Percentiles rank a stretch among this genome's conserved stretches.
phyloP scores from a whole-genome alignment of 2,329 filamentous ascomycete genomes.

The Penicillium sp. region DNA sequence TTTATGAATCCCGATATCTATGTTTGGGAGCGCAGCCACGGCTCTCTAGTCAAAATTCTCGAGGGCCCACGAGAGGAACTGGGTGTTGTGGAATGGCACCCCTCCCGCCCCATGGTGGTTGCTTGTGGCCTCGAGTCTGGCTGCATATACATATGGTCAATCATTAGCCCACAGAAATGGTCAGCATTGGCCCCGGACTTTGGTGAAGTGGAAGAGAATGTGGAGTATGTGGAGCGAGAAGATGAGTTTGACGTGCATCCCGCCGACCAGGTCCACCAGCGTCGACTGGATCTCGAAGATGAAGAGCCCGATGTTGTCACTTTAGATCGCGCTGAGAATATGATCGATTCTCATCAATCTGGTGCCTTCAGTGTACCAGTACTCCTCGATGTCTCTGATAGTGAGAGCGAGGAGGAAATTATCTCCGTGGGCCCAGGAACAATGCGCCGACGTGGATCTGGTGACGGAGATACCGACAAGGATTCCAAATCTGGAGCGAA shows the following conservation, averaged over 20 bases:
- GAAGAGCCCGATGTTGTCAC: constrained; percentile 89
- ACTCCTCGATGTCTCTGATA: constrained; percentile 84
- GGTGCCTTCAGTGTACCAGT: constrained; percentile 85
- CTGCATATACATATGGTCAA: constrained; percentile 92
- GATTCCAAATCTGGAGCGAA: constrained; percentile 19
- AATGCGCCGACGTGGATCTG: constrained; percentile 78
- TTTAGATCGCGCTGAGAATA: constrained; percentile 59
- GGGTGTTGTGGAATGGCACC: constrained; percentile 96
- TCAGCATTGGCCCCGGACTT: constrained; percentile 95
- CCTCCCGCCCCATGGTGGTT: constrained; percentile 75
- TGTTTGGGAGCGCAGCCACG: constrained; percentile 92
- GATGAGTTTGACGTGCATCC: constrained; percentile 98
- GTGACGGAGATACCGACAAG: constrained; percentile 40
- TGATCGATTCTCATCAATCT: constrained; percentile 48
- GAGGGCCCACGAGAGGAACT: constrained; percentile 96
- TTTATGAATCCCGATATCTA: constrained; percentile 99
- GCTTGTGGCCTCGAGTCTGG: constrained; percentile 91
- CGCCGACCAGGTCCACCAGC: constrained; percentile 87
- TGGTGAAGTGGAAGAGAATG: constrained; percentile 94
- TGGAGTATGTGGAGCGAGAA: constrained; percentile 90
- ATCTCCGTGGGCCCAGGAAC: constrained; percentile 66
- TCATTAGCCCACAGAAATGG: constrained; percentile 93
- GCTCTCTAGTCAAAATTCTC: constrained; percentile 90
- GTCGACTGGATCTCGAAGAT: constrained; percentile 83
- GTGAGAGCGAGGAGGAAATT: constrained; percentile 89